Percentiles rank a stretch among this genome's conserved stretches.
Conservation (phyloP, 2,329 filamentous ascomycete species). For the Aspergillus novofumigatus region DNA sequence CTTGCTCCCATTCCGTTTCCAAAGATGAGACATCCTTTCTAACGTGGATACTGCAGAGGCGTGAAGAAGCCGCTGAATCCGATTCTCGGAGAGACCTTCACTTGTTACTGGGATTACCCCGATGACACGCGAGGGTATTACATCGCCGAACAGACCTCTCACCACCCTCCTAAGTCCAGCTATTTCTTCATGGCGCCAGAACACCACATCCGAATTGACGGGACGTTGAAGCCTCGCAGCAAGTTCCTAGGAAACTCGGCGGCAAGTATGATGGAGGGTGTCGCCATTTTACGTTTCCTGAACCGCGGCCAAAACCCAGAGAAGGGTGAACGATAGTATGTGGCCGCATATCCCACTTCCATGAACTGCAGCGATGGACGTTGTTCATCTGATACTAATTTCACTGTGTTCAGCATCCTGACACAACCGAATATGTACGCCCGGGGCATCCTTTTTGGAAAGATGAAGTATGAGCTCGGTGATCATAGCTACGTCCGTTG, state of each 20-base stretch:
- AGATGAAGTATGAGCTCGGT: constrained; percentile 99
- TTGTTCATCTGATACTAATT: neutral
- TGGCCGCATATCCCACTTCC: constrained; percentile 17
- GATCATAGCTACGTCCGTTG: constrained; percentile 93
- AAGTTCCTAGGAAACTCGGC: constrained; percentile 96
- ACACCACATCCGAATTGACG: constrained; percentile 91
- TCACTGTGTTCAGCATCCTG: constrained; percentile 59
- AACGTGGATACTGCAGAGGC: constrained; percentile 54
- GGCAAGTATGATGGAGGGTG: constrained; percentile 96
- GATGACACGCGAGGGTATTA: constrained; percentile 88
- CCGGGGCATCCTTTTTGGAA: constrained; percentile 91
- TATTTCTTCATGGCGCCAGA: constrained; percentile 98
- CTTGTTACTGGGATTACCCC: constrained; percentile 90
- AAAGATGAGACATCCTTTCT: constrained; percentile 1
- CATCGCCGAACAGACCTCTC: constrained; percentile 94
- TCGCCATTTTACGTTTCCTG: constrained; percentile 76
- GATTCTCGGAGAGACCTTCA: constrained; percentile 90
- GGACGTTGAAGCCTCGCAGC: constrained; percentile 88
- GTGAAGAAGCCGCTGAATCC: constrained; percentile 98
- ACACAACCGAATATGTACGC: constrained; percentile 99
- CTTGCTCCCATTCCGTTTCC: neutral
- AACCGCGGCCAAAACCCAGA: constrained; percentile 65
- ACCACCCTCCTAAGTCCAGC: constrained; percentile 96
- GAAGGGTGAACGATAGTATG: constrained; percentile 81
- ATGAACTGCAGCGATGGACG: neutral